Base-by-base conservation (phyloP, 1,284 basidiomycete species). In the Phellinidium pouzarii region DNA sequence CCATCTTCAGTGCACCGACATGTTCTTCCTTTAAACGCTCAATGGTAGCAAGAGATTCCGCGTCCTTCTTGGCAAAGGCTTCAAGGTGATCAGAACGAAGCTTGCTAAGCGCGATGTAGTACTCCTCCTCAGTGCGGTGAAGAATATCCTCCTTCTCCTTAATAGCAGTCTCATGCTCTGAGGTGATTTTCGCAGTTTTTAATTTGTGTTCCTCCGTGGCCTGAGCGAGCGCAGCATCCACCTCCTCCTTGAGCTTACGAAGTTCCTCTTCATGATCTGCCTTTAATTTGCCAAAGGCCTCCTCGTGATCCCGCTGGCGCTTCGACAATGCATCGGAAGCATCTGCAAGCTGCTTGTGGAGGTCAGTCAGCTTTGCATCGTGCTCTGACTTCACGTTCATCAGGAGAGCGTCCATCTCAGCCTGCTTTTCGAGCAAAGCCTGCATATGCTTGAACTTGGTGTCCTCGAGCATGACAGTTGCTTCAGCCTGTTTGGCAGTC, bases 21-120 rank as follows among this genome's bases (percentile, higher is more conserved):
- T 91, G 87, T 60, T 90, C 84, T 58, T 84, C 82, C 53, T 77
- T 78, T 53, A 89, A 68, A 42, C 85, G 78, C 50, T 84, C 80
- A 23, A 88, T 68, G 7, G 72, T 71, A 1, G 77, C 78, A 34
- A 75, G 70, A n/a, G 75, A 69, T 53, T 91, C 84, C 4, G 73
- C 71, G 1, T 74, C 69, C 50, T 84, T 76, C 60, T 75, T 79
- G 60, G 78, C 76, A 46, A 89, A 65, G 20, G 75, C 71, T 53
- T 80, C 78, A 2, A 79, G 74, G 59, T 90, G 85, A 61, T 87
- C 84, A 11, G 64, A 69, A 27, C 84, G 80, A 38, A 89, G 75
- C 61, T 83, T 86, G 17, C 80, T 84, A 44, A 92, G 68, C 14
- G 79, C 82, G 49, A 86, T 80, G 63, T 89, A 88, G 61, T 87